Evolutionary conservation across 1,284 basidiomycete species (phyloP), one percentile per base, ranked within the genome.

Genomic region (Trametes polyzona): DNA sequence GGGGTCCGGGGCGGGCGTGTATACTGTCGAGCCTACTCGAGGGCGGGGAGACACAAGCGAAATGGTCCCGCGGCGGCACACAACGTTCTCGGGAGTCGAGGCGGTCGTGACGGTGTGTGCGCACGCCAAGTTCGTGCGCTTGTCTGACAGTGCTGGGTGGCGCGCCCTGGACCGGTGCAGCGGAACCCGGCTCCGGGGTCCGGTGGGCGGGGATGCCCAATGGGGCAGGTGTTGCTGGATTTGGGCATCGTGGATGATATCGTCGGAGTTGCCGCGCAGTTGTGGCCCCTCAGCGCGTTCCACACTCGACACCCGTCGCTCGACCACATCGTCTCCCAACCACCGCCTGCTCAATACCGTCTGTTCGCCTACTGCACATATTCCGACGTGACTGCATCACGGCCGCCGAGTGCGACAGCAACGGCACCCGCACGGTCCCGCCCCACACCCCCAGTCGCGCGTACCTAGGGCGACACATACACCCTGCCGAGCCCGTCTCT

Each of bases 191-290:
- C 16, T 9, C 46, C 46, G 46, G 9, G 29, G 6, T 23, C 46
- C 33, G 52, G 27, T 4, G 19, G 36, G 52, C 52, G 52, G 52
- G 52, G 47, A 40, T 47, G 40, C 12, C 43, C 52, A 17, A 40
- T 44, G 42, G n/a, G 21, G 14, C 19, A 26, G 9, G 23, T 30
- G 23, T 12, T 21, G 17, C 52, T 27, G 4, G 17, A 47, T 47
- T 6, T n/a, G 46, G 46, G 32, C 30, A 7, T 21, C 33, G 23
- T 36, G 14, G 21, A 19, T 39, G 37, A 19, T 14, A 32, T 14
- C 8, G 30, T 8, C 30, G 30, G 14, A 14, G 30, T 8, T 7
- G 30, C 8, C 30, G 30, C 7, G 30, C 14, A 14, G 30, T 14
- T 32, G 30, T 14, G 7, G 30, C 30, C 30, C 14, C 30, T 14